Evolutionary conservation across 2,329 filamentous ascomycete genomes (phyloP).

Genomic region (Pestalotiopsis sp.): DNA sequence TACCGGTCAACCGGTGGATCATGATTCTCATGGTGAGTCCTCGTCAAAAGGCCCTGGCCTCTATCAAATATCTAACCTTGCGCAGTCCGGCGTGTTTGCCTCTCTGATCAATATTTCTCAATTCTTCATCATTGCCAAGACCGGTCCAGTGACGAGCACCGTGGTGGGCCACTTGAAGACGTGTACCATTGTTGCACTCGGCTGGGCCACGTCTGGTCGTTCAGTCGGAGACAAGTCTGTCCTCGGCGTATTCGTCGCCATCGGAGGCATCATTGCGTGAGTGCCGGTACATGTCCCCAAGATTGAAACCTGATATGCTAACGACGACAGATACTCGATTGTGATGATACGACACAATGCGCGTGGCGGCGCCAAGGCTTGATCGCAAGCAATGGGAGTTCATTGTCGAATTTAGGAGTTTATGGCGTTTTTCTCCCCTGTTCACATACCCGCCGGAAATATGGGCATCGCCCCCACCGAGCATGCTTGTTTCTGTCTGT

Average conservation of each 20-base stretch:
- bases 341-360: conserved; percentile 16
- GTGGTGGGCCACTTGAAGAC: conserved; percentile 70
- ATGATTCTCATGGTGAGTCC: conserved; percentile 60
- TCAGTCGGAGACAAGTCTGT: conserved; percentile 58
- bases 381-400: background rate
- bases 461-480: background rate
- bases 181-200: conserved; percentile 65
- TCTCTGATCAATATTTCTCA: conserved; percentile 67
- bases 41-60: background rate
- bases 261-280: conserved; percentile 61
- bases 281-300: conserved; percentile 29
- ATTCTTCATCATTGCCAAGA: conserved; percentile 65
- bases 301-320: background rate
- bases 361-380: conserved; percentile 9
- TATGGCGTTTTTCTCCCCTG: background rate
- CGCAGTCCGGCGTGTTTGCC: conserved; percentile 64
- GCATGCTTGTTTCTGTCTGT: background rate
- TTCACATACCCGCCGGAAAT: background rate
- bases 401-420: background rate
- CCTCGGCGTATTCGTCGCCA: conserved; percentile 56
- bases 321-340: conserved; percentile 15
- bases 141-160: conserved; percentile 65
- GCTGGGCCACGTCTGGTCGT: conserved; percentile 61
- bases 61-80: conserved; percentile 19
- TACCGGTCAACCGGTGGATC: conserved; percentile 54